Evolutionary conservation across 768 basidiomycete species (phyloP).

Genomic region (Strobilomyces confusus): DNA sequence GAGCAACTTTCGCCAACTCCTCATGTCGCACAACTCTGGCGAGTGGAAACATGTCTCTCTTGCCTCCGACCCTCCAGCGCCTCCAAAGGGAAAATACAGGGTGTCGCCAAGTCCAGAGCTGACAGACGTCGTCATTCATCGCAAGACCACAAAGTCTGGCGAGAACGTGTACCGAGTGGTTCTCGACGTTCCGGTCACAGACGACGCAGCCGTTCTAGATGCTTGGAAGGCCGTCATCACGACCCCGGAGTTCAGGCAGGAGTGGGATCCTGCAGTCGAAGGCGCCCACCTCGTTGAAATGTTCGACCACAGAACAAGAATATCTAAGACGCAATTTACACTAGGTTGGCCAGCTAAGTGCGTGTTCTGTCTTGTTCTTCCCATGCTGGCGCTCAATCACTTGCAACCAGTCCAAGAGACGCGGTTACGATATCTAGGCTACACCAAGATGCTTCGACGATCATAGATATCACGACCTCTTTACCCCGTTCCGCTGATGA

Average conservation of each 20-base stretch:
- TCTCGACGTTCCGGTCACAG: constrained; percentile 68
- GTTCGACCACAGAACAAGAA: constrained; percentile 80
- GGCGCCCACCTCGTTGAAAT: constrained; percentile 78
- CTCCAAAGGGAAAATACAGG: constrained; percentile 62
- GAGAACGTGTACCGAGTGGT: constrained; percentile 79
- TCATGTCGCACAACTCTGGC: constrained; percentile 61
- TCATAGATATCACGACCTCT: constrained; percentile 92
- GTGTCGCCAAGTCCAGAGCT: constrained; percentile 52
- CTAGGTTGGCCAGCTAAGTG: constrained; percentile 97
- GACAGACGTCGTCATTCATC: constrained; percentile 73
- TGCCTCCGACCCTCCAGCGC: constrained; percentile 37
- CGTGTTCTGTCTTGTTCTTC: constrained; percentile 38
- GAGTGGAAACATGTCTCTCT: constrained; percentile 80
- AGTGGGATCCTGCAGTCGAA: constrained; percentile 95
- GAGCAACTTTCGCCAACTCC: constrained; percentile 69
- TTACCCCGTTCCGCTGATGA: constrained; percentile 88
- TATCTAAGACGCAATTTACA: constrained; percentile 86
- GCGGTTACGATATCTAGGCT: constrained; percentile 90
- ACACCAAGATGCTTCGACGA: constrained; percentile 72
- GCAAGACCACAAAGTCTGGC: constrained; percentile 62
- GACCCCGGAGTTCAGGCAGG: constrained; percentile 83
- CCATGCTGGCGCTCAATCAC: constrained; percentile 7
- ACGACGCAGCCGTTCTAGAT: constrained; percentile 58
- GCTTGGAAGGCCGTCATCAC: constrained; percentile 77
- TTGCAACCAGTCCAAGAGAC: constrained; percentile 73